These are phyloP conservation scores for Scleromitrula shiraiana DNA, from an alignment of 2,329 filamentous ascomycete genomes.

Conservation along the genomic window DNA sequence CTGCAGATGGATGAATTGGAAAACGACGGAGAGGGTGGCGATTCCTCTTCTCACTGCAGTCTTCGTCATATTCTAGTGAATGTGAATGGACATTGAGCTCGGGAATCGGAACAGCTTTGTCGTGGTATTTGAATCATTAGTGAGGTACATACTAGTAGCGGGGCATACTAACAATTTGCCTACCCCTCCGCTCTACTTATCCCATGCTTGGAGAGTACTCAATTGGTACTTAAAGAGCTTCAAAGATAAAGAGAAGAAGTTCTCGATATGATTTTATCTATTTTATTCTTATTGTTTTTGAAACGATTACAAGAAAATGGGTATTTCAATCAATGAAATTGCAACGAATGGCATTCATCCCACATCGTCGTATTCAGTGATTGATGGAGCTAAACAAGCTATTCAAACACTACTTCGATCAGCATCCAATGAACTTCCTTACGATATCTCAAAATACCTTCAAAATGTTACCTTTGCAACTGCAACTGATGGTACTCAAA, in stretches of 20 bases:
- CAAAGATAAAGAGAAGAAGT: no score
- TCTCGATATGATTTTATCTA: not conserved
- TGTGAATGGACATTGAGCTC: no score
- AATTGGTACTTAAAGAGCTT: no score
- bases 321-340: not conserved
- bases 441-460: constrained; percentile 18
- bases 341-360: not conserved
- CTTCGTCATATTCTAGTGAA: no score
- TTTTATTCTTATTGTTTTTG: not conserved
- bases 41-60: no score
- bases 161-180: not conserved
- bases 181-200: no score
- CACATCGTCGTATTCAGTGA: constrained; percentile 19
- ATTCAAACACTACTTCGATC: constrained; percentile 14
- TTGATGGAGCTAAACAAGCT: constrained; percentile 21
- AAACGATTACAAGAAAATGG: not conserved
- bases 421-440: constrained; percentile 17
- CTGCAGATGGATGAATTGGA: not conserved
- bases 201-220: no score
- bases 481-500: constrained; percentile 21
- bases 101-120: no score
- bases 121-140: not conserved
- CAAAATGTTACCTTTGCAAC: constrained; percentile 21
- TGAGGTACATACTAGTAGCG: not conserved
- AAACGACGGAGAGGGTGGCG: no score